A percentile compares a stretch with the other conserved stretches of the same genome.
These are phyloP conservation scores for Fraxinus americana DNA, from an alignment of 257 asterid species.

Conservation along the genomic window DNA sequence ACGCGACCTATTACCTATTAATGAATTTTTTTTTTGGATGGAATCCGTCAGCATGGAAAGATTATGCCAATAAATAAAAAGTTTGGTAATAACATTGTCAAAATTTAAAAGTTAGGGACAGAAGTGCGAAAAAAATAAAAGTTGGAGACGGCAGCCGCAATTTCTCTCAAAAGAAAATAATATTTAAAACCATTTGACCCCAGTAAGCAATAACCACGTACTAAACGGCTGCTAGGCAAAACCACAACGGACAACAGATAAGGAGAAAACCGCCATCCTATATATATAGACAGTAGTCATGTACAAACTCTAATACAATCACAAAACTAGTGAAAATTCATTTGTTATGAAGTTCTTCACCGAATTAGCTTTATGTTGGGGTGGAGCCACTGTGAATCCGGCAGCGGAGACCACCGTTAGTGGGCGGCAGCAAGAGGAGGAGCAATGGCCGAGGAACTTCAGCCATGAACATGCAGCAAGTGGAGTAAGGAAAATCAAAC, in stretches of 20 bases:
- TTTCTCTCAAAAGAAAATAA: background rate
- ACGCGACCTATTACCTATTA: background rate
- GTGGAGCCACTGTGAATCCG: conserved; percentile 34
- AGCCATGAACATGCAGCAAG: background rate
- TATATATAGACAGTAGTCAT: background rate
- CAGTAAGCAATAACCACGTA: background rate
- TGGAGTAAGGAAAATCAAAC: conserved; percentile 15
- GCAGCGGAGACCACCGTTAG: conserved; percentile 18
- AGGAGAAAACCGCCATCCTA: conserved; percentile 6
- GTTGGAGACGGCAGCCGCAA: background rate
- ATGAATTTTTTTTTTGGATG: background rate
- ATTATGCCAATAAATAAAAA: background rate
- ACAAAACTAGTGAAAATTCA: background rate
- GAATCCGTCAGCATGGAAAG: background rate
- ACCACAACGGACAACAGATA: conserved; percentile 13
- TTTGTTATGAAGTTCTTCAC: conserved; percentile 39
- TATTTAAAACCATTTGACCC: conserved; percentile 2
- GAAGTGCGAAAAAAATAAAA: background rate
- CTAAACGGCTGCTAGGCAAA: conserved; percentile 9
- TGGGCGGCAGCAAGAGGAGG: conserved; percentile 16
- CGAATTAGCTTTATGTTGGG: conserved; percentile 41
- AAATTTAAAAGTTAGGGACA: background rate
- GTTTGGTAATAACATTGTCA: background rate
- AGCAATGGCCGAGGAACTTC: background rate
- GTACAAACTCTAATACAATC: background rate